Evolutionary conservation across 2,329 filamentous ascomycete genomes (phyloP).

Genomic region (Hypomyces rosellus): DNA sequence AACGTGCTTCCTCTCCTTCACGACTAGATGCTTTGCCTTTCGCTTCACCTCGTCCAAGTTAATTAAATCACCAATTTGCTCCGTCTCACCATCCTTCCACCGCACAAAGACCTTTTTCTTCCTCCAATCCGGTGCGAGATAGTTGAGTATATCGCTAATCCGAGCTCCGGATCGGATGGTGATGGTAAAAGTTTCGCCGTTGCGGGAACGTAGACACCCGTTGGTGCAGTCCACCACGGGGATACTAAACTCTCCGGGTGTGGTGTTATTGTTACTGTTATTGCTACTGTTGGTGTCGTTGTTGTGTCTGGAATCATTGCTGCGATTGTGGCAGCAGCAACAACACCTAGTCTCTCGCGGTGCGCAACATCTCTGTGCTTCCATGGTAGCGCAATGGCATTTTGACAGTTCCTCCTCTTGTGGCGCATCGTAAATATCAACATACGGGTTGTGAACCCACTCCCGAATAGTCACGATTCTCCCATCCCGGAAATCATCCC

Average conservation of each 20-base stretch:
- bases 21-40: conserved; percentile 17
- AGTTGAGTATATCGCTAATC: conserved; percentile 15
- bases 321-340: neutral
- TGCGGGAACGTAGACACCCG: conserved; percentile 10
- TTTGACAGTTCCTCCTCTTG: neutral
- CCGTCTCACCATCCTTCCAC: conserved; percentile 20
- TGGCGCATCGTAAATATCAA: neutral
- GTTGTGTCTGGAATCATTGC: neutral
- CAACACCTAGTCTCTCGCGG: neutral
- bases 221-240: conserved; percentile 18
- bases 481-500: no score
- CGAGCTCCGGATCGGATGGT: conserved; percentile 14
- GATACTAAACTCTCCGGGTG: conserved; percentile 7
- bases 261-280: no score
- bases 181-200: conserved; percentile 17
- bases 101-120: conserved; percentile 21
- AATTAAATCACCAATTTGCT: conserved; percentile 18
- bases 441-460: neutral
- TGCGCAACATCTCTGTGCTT: neutral
- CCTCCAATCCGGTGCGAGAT: conserved; percentile 19
- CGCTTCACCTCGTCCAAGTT: conserved; percentile 17
- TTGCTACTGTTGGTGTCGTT: no score
- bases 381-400: neutral
- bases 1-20: conserved; percentile 19
- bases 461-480: no score